Base-by-base conservation (phyloP, 139 green algal genomes). In the Diplosphaera chodatii region DNA sequence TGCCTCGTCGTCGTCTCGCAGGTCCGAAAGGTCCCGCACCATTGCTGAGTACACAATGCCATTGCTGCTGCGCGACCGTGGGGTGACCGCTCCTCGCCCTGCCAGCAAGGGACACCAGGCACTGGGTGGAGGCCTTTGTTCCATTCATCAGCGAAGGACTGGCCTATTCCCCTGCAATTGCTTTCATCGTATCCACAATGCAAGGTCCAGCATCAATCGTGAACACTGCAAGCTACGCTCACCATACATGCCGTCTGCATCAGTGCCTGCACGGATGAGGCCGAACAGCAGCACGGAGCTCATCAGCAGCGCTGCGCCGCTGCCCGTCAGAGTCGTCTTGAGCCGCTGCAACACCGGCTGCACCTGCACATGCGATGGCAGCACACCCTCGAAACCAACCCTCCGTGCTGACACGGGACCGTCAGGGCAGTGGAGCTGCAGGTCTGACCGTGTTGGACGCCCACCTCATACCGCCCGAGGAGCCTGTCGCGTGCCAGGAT, bases 401-500 rank as follows among this genome's bases (percentile, higher is more conserved):
- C n/a, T n/a, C n/a, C n/a, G n/a, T n/a, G n/a, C n/a, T n/a, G n/a
- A n/a, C n/a, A n/a, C n/a, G n/a, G n/a, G n/a, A n/a, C n/a, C n/a
- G n/a, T n/a, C n/a, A n/a, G n/a, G n/a, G n/a, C n/a, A n/a, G n/a
- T n/a, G n/a, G n/a, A n/a, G n/a, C 37, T 48, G 37, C 37, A 48
- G 37, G 37, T 48, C 13, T 13, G 37, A 10, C 37, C 8, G 6
- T 27, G 48, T 18, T 59, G 48, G 10, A 55, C 29, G 63, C 67
- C 10, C 55, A 86, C 86, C 66, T 83, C 74, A 69, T 92, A 93
- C 5, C 78, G 74, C 22, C 88, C 80, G 70, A 96, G 75, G 75
- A 97, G 71, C 67, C 92, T 64, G 80, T 98, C 92, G 25, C 90
- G 68, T 0, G 88, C 86, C 29, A 96, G 78, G 32, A 96, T 84